Conservation (phyloP, 2,329 filamentous ascomycete genomes). For the Sordariomycetes sp. region DNA sequence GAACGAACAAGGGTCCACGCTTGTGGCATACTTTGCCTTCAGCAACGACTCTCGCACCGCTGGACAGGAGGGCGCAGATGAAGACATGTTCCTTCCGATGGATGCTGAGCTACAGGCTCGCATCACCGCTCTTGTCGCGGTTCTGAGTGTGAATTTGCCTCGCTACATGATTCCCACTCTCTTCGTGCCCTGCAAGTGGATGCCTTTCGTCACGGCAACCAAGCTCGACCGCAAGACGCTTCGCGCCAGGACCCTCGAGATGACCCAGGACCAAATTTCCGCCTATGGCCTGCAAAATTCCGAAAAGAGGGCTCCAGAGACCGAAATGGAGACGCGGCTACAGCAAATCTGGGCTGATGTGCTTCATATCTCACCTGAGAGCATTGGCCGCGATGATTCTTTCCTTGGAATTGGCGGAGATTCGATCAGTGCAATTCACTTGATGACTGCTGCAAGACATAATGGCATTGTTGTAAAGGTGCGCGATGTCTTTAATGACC, state of each 20-base stretch:
- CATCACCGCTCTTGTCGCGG: neutral
- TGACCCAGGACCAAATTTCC: constrained; percentile 6
- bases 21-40: constrained; percentile 1
- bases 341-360: constrained; percentile 19
- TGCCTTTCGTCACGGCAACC: constrained; percentile 31
- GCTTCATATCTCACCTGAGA: constrained; percentile 1
- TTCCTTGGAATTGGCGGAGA: constrained; percentile 10
- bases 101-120: neutral
- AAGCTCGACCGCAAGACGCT: constrained; percentile 20
- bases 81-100: constrained; percentile 4
- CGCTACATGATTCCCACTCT: constrained; percentile 8
- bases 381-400: constrained; percentile 5
- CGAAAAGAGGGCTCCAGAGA: constrained; percentile 7
- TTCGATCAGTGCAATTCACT: constrained; percentile 9
- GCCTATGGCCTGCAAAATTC: constrained; percentile 15
- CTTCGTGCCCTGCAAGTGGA: constrained; percentile 9
- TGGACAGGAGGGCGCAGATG: neutral
- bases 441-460: constrained; percentile 4
- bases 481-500: constrained; percentile 8
- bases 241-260: constrained; percentile 1
- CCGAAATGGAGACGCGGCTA: constrained; percentile 16
- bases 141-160: constrained; percentile 3
- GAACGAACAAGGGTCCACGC: neutral
- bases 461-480: constrained; percentile 5
- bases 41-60: neutral